phyloP scores from a whole-genome alignment of 2,329 filamentous ascomycete species.

The Tolypocladium tundrense region DNA sequence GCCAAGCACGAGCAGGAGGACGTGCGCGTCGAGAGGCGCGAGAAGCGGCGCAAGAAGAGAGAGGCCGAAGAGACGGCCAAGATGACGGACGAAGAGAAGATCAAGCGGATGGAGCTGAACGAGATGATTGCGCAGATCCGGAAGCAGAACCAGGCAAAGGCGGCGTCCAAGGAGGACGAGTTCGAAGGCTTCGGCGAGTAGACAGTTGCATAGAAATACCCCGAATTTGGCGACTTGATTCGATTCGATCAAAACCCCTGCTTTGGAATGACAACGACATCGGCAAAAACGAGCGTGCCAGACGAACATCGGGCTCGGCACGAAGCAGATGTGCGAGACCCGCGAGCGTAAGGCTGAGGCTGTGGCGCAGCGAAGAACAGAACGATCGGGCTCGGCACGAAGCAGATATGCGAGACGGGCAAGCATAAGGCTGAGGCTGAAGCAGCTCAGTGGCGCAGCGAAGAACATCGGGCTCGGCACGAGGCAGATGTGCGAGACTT shows the following conservation, averaged over 20 bases:
- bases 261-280: neutral
- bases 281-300: neutral
- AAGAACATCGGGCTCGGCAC: too few species aligned
- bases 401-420: too few species aligned
- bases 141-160: slow-evolving; percentile 39
- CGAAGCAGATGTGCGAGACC: neutral
- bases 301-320: too few species aligned
- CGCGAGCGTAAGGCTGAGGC: neutral
- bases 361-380: too few species aligned
- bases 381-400: too few species aligned
- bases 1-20: slow-evolving; percentile 58
- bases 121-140: slow-evolving; percentile 56
- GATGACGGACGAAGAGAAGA: slow-evolving; percentile 63
- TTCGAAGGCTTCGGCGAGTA: slow-evolving; percentile 51
- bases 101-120: slow-evolving; percentile 52
- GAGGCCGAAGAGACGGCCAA: slow-evolving; percentile 52
- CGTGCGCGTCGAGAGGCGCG: slow-evolving; percentile 47
- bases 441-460: too few species aligned
- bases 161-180: slow-evolving; percentile 32
- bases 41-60: slow-evolving; percentile 53
- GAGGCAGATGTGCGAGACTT: too few species aligned
- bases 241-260: neutral
- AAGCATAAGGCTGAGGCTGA: too few species aligned
- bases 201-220: slow-evolving; percentile 1
- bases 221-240: neutral